These are phyloP conservation scores for Mycena amicta DNA, from an alignment of 768 basidiomycete genomes.

Conservation along the genomic window DNA sequence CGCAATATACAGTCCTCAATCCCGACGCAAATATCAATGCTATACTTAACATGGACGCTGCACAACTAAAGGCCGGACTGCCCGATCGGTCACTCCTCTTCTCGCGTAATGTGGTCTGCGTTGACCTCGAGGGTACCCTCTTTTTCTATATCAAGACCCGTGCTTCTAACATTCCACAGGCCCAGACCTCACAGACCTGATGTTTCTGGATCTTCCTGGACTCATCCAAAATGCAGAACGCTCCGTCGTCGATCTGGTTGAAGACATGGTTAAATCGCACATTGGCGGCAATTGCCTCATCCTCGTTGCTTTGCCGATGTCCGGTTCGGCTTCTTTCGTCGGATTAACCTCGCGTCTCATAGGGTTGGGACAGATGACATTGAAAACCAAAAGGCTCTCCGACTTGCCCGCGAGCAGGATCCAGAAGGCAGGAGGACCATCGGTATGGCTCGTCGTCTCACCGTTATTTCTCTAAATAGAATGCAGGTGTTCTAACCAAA, in stretches of 20 bases:
- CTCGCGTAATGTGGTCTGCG: slow-evolving; percentile 44
- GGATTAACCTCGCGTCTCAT: background rate
- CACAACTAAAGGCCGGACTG: slow-evolving; percentile 21
- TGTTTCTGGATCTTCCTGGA: slow-evolving; percentile 46
- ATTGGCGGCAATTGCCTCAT: slow-evolving; percentile 57
- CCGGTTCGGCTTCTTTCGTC: slow-evolving; percentile 35
- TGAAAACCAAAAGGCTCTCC: slow-evolving; percentile 58
- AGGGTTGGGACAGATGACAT: too few relatives aligned
- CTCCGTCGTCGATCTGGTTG: slow-evolving; percentile 45
- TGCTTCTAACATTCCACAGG: too few relatives aligned
- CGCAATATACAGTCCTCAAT: slow-evolving; percentile 48
- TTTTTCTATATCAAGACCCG: too few relatives aligned
- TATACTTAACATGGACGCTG: slow-evolving; percentile 15
- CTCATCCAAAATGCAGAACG: slow-evolving; percentile 53
- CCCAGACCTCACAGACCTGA: slow-evolving; percentile 38
- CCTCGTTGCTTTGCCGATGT: slow-evolving; percentile 56
- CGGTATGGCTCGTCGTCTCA: slow-evolving; percentile 34
- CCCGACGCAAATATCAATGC: slow-evolving; percentile 28
- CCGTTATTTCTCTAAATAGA: background rate
- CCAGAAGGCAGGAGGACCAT: slow-evolving; percentile 52
- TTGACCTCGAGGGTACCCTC: slow-evolving; percentile 43
- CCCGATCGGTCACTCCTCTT: slow-evolving; percentile 21
- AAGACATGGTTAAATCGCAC: slow-evolving; percentile 50
- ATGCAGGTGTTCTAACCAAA: slow-evolving; percentile 57
- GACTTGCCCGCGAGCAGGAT: slow-evolving; percentile 49